phyloP scores from a whole-genome alignment of 441 rosid species.

The Sinapis alba region DNA sequence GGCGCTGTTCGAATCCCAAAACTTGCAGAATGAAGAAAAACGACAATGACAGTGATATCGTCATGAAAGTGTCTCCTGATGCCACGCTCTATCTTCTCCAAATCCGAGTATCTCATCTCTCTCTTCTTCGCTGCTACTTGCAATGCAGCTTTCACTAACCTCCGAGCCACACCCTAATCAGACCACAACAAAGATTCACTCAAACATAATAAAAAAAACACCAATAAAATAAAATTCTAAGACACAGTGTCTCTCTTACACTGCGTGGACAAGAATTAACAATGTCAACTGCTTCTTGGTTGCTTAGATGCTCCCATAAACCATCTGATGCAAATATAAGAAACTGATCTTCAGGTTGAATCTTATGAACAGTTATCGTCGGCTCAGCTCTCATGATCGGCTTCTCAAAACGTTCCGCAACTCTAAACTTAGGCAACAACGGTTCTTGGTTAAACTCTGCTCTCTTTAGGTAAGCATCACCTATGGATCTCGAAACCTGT shows the following conservation, averaged over 20 bases:
- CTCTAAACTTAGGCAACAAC: slow-evolving; percentile 72
- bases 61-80: slow-evolving; percentile 97
- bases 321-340: slow-evolving; percentile 97
- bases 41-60: slow-evolving; percentile 78
- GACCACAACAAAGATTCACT: slow-evolving; percentile 19
- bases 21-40: slow-evolving; percentile 65
- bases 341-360: slow-evolving; percentile 77
- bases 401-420: slow-evolving; percentile 64
- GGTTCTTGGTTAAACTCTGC: slow-evolving; percentile 84
- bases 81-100: slow-evolving; percentile 87
- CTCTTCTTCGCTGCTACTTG: slow-evolving; percentile 44
- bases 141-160: slow-evolving; percentile 73
- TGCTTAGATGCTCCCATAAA: slow-evolving; percentile 92
- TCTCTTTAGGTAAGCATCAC: slow-evolving; percentile 90
- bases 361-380: slow-evolving; percentile 63
- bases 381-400: slow-evolving; percentile 95
- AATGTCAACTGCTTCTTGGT: slow-evolving; percentile 87
- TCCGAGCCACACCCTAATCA: slow-evolving; percentile 75
- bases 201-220: too few relatives aligned
- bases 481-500: slow-evolving; percentile 92
- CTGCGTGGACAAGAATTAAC: slow-evolving; percentile 72
- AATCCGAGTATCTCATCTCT: slow-evolving; percentile 79
- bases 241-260: too few relatives aligned
- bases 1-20: slow-evolving; percentile 52
- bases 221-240: too few relatives aligned